These are phyloP conservation scores for Candida sithepensis DNA, from an alignment of 805 yeast genomes.

Conservation along the genomic window DNA sequence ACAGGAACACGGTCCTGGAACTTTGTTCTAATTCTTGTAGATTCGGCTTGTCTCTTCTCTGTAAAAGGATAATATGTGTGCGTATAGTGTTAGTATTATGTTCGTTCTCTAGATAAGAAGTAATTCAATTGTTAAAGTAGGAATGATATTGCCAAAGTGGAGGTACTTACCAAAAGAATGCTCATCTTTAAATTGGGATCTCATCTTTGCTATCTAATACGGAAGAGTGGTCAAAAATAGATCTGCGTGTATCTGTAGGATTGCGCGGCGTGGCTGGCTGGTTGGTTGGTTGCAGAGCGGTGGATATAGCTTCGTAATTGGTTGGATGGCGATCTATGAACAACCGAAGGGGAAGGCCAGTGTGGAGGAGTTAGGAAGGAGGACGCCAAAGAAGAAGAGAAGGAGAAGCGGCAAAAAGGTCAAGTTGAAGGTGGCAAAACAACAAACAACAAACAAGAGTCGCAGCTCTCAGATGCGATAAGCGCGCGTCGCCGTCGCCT, in stretches of 20 bases:
- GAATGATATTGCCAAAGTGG: neutral
- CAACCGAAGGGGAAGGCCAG: neutral
- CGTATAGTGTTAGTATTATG: neutral
- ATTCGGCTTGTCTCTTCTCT: conserved; percentile 94
- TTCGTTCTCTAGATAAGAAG: too few relatives aligned
- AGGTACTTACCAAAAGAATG: conserved; percentile 78
- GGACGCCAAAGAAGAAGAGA: too few relatives aligned
- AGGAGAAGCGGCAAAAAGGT: neutral
- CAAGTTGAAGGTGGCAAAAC: neutral
- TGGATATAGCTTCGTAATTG: too few relatives aligned
- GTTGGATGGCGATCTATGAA: too few relatives aligned
- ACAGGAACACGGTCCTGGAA: conserved; percentile 93
- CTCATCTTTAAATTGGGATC: conserved; percentile 92
- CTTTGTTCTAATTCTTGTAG: conserved; percentile 83
- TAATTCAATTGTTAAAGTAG: too few relatives aligned
- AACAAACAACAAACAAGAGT: neutral
- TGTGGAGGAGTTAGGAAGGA: too few relatives aligned
- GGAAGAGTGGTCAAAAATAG: too few relatives aligned
- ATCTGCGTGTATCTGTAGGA: neutral
- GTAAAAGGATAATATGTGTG: conserved; percentile 8
- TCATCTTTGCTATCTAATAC: too few relatives aligned
- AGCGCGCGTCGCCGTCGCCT: neutral
- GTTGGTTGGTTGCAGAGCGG: too few relatives aligned
- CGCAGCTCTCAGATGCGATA: too few relatives aligned
- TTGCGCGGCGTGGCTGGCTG: too few relatives aligned